A percentile compares a stretch with the other conserved stretches of the same genome.
Conservation (phyloP, 768 basidiomycete species). For the Trichaptum fuscoviolaceum region DNA sequence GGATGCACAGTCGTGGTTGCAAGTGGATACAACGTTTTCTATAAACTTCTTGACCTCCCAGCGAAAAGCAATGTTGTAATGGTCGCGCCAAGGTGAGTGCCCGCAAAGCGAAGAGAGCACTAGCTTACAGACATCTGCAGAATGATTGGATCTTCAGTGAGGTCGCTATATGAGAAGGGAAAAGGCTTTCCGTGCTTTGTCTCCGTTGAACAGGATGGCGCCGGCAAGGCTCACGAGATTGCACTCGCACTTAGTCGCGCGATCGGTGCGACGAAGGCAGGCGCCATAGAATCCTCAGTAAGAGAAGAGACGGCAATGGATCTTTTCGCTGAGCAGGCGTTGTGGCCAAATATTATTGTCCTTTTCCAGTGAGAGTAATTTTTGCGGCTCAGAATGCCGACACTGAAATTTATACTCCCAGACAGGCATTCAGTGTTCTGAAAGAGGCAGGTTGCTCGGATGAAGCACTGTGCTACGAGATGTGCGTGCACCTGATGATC, state of each 20-base stretch:
- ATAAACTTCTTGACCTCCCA: conserved; percentile 49
- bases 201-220: conserved; percentile 58
- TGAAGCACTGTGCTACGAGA: conserved; percentile 62
- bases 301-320: conserved; percentile 63
- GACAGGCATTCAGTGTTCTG: conserved; percentile 56
- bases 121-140: conserved; percentile 22
- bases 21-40: conserved; percentile 64
- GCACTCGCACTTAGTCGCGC: conserved; percentile 51
- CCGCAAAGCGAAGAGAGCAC: neutral
- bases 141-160: conserved; percentile 65
- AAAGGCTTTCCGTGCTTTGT: conserved; percentile 63
- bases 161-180: conserved; percentile 53
- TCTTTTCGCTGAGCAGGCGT: conserved; percentile 56
- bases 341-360: conserved; percentile 66
- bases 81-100: conserved; percentile 53
- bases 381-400: neutral
- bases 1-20: conserved; percentile 50
- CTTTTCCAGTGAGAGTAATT: conserved; percentile 40
- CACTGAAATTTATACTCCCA: conserved; percentile 17
- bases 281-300: conserved; percentile 58
- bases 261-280: conserved; percentile 59
- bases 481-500: conserved; percentile 30
- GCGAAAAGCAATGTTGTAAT: conserved; percentile 55
- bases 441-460: conserved; percentile 63
- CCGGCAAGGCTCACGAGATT: conserved; percentile 38